Conservation (phyloP, 2,329 filamentous ascomycete species). For the Xylaria sp. region DNA sequence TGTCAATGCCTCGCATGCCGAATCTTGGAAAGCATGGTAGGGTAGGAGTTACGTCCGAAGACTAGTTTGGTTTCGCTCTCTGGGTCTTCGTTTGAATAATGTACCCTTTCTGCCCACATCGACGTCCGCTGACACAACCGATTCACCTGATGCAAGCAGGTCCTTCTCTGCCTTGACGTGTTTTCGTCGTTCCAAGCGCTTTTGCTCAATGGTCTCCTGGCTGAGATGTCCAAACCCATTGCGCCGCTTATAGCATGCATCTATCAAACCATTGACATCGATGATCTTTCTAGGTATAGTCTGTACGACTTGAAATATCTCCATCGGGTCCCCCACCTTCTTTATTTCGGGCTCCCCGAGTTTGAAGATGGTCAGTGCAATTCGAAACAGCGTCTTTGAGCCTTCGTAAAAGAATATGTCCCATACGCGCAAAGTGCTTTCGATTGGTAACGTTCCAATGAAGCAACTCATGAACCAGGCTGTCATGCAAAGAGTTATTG, state of each 20-base stretch:
- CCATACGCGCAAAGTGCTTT: conserved; percentile 92
- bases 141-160: conserved; percentile 45
- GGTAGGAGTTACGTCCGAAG: conserved; percentile 35
- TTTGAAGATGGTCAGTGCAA: conserved; percentile 92
- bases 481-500: conserved; percentile 91
- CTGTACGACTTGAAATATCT: conserved; percentile 95
- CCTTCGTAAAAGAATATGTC: conserved; percentile 97
- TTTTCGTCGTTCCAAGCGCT: conserved; percentile 74
- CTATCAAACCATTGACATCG: conserved; percentile 84
- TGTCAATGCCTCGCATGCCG: background rate
- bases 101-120: conserved; percentile 57
- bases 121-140: conserved; percentile 50
- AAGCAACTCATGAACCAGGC: conserved; percentile 99
- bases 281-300: conserved; percentile 82
- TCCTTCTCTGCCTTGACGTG: conserved; percentile 60
- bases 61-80: conserved; percentile 49
- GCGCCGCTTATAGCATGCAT: conserved; percentile 82
- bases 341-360: conserved; percentile 83
- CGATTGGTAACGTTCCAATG: conserved; percentile 90
- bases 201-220: conserved; percentile 82
- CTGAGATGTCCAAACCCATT: conserved; percentile 85
- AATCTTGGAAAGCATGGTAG: background rate
- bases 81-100: conserved; percentile 56
- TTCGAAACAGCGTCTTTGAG: conserved; percentile 91
- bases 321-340: conserved; percentile 85